Conservation (phyloP, 306 rosid species). For the Bauhinia variegata region DNA sequence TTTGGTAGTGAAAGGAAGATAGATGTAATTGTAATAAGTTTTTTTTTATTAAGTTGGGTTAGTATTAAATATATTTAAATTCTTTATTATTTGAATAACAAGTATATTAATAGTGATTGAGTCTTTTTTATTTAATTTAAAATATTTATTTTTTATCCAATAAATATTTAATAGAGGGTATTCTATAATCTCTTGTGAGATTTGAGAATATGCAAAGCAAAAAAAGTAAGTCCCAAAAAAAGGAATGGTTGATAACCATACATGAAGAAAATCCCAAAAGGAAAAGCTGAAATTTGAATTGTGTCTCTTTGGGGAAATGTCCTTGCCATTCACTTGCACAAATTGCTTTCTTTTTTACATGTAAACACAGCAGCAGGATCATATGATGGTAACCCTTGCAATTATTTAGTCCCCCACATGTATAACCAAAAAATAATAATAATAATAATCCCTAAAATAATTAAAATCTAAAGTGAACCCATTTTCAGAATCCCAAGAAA, state of each 20-base stretch:
- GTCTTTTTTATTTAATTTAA: too few relatives aligned
- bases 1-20: slow-evolving; percentile 35
- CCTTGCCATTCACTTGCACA: slow-evolving; percentile 37
- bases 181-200: too few relatives aligned
- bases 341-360: slow-evolving; percentile 47
- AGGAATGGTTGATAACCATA: slow-evolving; percentile 60
- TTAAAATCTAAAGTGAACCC: slow-evolving; percentile 44
- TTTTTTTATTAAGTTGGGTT: too few relatives aligned
- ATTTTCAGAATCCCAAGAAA: slow-evolving; percentile 87
- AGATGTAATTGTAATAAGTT: slow-evolving; percentile 39
- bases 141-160: too few relatives aligned
- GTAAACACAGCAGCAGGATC: slow-evolving; percentile 52
- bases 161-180: too few relatives aligned
- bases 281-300: slow-evolving; percentile 98
- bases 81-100: too few relatives aligned
- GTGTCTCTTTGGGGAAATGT: slow-evolving; percentile 51
- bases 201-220: slow-evolving; percentile 39
- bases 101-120: too few relatives aligned
- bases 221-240: slow-evolving; percentile 40
- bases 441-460: slow-evolving; percentile 15
- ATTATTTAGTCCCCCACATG: slow-evolving; percentile 93
- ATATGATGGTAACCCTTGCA: slow-evolving; percentile 57
- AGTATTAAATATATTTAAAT: too few relatives aligned
- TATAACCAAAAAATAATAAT: slow-evolving; percentile 37
- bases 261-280: slow-evolving; percentile 49